These are phyloP conservation scores for Zoysia matrella DNA, from an alignment of 202 grass and related monocot species.

Conservation along the genomic window DNA sequence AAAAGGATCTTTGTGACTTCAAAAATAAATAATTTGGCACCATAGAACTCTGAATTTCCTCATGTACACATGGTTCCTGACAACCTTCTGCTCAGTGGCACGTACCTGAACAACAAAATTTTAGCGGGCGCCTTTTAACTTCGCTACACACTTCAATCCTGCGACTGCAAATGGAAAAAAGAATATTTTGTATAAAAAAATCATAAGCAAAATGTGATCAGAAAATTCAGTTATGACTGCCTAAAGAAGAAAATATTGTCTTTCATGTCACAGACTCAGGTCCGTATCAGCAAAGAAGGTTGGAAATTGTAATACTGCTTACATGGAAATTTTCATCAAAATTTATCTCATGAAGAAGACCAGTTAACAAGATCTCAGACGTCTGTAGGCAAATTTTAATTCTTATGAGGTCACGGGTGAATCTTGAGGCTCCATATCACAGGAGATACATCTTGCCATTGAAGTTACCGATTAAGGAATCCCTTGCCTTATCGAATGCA, in stretches of 20 bases:
- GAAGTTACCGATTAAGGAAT: neutral
- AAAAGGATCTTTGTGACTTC: neutral
- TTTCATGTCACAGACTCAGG: no score
- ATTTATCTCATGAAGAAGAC: no score
- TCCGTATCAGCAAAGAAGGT: no score
- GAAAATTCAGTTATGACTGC: neutral
- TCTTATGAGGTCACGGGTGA: neutral
- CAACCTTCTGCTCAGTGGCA: neutral
- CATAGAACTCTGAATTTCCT: neutral
- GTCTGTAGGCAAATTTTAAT: neutral
- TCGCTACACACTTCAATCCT: constrained; percentile 11
- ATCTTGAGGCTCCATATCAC: neutral
- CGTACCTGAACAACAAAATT: constrained; percentile 9
- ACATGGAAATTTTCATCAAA: no score
- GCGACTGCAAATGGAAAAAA: neutral
- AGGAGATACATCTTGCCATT: neutral
- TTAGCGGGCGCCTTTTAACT: neutral
- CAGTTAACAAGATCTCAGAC: neutral
- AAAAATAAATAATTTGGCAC: constrained; percentile 15
- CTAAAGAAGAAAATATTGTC: neutral
- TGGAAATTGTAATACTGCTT: no score
- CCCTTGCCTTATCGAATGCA: neutral
- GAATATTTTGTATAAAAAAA: neutral
- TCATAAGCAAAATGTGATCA: neutral
- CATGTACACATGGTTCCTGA: neutral